Evolutionary conservation across 345 rosid species (phyloP).

Genomic region (Lenwebbia sp.): DNA sequence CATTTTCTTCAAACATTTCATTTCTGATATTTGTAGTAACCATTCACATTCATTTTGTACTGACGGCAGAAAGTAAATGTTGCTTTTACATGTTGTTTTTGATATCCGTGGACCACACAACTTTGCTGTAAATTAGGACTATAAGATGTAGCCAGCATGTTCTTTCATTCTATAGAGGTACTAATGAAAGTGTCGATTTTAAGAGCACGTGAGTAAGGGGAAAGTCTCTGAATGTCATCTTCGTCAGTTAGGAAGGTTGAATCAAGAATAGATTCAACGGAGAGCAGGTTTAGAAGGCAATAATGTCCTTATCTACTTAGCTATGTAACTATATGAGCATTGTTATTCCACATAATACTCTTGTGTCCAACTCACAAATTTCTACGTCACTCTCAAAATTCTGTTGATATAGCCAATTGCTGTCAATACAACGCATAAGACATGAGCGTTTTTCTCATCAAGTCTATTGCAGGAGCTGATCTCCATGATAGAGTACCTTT

Average conservation of each 20-base stretch:
- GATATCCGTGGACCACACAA: background rate
- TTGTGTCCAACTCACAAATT: background rate
- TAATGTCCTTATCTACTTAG: background rate
- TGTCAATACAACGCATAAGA: background rate
- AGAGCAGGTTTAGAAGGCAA: background rate
- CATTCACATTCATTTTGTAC: background rate
- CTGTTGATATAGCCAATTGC: background rate
- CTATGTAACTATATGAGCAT: background rate
- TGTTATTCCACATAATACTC: background rate
- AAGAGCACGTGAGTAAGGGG: background rate
- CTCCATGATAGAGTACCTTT: background rate
- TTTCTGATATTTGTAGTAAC: background rate
- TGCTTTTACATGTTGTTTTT: background rate
- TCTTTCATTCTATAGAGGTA: background rate
- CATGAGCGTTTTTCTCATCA: background rate
- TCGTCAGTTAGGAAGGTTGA: background rate
- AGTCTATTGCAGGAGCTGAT: background rate
- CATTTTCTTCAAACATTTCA: background rate
- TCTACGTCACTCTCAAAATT: background rate
- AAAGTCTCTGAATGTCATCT: background rate
- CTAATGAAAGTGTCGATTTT: background rate
- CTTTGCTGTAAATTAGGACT: background rate
- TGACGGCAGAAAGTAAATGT: background rate
- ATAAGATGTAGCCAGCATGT: background rate
- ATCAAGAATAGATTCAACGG: background rate